These are phyloP conservation scores for Scutellaria barbata DNA, from an alignment of 257 asterid species.

Conservation along the genomic window DNA sequence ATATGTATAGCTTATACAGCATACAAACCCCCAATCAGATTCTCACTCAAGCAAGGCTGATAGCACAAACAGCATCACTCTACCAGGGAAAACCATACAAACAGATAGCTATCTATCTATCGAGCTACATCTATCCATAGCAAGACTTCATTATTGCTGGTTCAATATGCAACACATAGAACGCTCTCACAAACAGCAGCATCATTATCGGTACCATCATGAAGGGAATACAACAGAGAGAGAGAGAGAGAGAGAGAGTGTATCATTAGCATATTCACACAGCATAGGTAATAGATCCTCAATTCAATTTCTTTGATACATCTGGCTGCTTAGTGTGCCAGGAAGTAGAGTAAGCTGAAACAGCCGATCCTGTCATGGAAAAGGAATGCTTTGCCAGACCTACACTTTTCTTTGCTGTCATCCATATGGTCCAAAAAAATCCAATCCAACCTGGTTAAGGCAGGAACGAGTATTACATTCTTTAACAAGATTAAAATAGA, in stretches of 20 bases:
- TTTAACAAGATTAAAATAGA: not conserved
- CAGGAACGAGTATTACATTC: not conserved
- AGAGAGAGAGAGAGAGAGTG: not conserved
- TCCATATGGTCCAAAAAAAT: conserved; percentile 63
- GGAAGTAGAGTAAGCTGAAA: conserved; percentile 57
- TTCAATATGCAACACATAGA: not conserved
- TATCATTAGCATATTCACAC: not conserved
- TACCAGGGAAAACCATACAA: not conserved
- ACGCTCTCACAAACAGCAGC: not conserved
- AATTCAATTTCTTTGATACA: conserved; percentile 30
- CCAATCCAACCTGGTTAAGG: conserved; percentile 78
- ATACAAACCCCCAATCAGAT: not conserved
- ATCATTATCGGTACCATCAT: not conserved
- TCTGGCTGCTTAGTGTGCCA: conserved; percentile 37
- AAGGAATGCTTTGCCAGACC: conserved; percentile 62
- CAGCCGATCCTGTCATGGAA: conserved; percentile 62
- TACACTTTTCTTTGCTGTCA: conserved; percentile 54
- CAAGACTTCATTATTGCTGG: not conserved
- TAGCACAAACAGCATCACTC: not conserved
- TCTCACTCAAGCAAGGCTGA: not conserved
- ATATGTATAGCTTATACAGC: not conserved
- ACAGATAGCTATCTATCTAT: not conserved
- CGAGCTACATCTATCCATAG: too few relatives aligned
- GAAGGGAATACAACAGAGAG: not conserved
- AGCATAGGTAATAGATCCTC: conserved; percentile 16